phyloP scores from a whole-genome alignment of 2,329 filamentous ascomycete genomes.

The Clonostachys rosea region DNA sequence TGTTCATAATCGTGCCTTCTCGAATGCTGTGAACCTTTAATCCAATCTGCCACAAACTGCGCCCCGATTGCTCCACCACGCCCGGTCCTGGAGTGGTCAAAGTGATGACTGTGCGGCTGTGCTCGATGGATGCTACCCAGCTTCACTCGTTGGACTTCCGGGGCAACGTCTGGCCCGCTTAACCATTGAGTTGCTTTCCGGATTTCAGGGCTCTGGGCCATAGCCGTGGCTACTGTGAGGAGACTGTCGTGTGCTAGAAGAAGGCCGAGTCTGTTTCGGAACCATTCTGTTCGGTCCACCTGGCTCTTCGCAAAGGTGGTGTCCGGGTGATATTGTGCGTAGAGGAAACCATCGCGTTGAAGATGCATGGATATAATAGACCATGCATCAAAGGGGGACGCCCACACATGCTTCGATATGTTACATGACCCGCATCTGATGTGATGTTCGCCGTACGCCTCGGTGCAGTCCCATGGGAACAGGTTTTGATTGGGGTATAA shows the following conservation, averaged over 20 bases:
- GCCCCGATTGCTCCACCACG: too few species aligned
- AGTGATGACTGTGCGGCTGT: constrained; percentile 32
- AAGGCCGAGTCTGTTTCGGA: constrained; percentile 22
- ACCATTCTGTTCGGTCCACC: background rate
- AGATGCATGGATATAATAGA: constrained; percentile 32
- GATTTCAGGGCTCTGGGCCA: constrained; percentile 21
- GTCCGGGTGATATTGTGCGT: constrained; percentile 10
- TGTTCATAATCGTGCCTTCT: too few species aligned
- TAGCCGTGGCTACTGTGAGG: constrained; percentile 22
- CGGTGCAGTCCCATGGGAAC: constrained; percentile 43
- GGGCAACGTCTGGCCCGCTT: constrained; percentile 11
- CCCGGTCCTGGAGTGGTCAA: constrained; percentile 10
- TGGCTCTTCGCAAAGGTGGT: too few species aligned
- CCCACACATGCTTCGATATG: constrained; percentile 36
- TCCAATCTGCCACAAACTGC: too few species aligned
- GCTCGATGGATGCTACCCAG: constrained; percentile 35
- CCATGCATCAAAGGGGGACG: constrained; percentile 38
- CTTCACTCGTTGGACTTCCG: constrained; percentile 11
- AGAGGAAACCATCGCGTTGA: constrained; percentile 23
- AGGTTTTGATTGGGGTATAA: constrained; percentile 33
- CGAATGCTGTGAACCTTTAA: too few species aligned
- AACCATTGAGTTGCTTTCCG: constrained; percentile 24
- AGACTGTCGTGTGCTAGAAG: constrained; percentile 23
- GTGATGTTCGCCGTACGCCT: constrained; percentile 30
- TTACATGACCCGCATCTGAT: constrained; percentile 31